These are phyloP conservation scores for Debaryomyces tyrocola DNA, from an alignment of 805 yeast genomes.

Conservation along the genomic window DNA sequence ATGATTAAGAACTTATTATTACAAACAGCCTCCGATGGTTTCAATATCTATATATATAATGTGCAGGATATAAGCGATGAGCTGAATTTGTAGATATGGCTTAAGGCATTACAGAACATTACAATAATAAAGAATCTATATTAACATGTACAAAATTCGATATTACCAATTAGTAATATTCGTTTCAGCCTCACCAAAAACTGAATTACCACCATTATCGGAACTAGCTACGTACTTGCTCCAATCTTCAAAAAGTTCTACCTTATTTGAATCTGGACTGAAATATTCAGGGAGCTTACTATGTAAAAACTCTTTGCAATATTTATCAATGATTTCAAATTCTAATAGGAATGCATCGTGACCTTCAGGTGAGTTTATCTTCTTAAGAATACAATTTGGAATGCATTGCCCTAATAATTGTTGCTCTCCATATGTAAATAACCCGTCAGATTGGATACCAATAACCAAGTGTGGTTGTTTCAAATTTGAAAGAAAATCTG, in stretches of 20 bases:
- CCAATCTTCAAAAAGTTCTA: slow-evolving; percentile 45
- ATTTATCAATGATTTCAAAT: slow-evolving; percentile 74
- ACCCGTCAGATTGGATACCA: slow-evolving; percentile 89
- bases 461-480: slow-evolving; percentile 78
- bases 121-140: neutral
- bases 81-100: too few species aligned
- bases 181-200: slow-evolving; percentile 91
- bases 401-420: slow-evolving; percentile 74
- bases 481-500: slow-evolving; percentile 58
- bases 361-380: slow-evolving; percentile 90
- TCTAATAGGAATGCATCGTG: slow-evolving; percentile 96
- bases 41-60: too few species aligned
- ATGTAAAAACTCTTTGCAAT: slow-evolving; percentile 66
- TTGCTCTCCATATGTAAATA: slow-evolving; percentile 91
- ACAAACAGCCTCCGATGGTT: too few species aligned
- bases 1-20: too few species aligned
- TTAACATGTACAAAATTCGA: neutral
- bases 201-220: slow-evolving; percentile 54
- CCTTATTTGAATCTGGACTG: slow-evolving; percentile 36
- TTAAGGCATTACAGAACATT: too few species aligned
- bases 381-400: slow-evolving; percentile 65
- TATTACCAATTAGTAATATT: slow-evolving; percentile 87
- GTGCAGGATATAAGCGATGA: too few species aligned
- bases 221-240: slow-evolving; percentile 34
- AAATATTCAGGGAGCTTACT: slow-evolving; percentile 59